Evolutionary conservation across 441 rosid species (phyloP).

Genomic region (Rhodomyrtus psidioides): DNA sequence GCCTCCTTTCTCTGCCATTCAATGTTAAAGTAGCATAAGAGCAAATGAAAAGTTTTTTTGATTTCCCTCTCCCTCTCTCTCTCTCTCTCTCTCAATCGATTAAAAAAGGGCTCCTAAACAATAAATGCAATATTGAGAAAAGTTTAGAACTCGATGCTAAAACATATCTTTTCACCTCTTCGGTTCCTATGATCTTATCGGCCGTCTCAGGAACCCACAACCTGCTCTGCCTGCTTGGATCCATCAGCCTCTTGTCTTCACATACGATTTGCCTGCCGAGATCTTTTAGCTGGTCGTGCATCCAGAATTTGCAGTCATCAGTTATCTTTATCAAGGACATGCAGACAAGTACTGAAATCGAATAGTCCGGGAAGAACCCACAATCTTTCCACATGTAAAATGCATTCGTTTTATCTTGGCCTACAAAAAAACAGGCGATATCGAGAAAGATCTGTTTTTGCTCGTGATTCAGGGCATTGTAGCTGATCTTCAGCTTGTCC

Average conservation of each 20-base stretch:
- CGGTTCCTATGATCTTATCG: background rate
- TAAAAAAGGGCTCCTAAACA: background rate
- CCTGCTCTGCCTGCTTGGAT: background rate
- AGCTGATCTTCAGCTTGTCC: background rate
- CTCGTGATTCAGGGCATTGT: background rate
- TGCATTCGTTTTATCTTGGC: background rate
- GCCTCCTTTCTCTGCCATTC: background rate
- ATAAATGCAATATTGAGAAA: background rate
- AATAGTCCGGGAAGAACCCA: background rate
- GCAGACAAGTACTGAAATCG: background rate
- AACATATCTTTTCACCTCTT: background rate
- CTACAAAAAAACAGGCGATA: background rate
- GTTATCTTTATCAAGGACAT: background rate
- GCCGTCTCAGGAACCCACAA: background rate
- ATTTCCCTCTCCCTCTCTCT: background rate
- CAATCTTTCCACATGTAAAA: background rate
- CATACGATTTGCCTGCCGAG: background rate
- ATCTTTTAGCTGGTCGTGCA: background rate
- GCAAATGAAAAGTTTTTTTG: background rate
- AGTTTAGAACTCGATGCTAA: background rate
- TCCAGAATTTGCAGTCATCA: background rate
- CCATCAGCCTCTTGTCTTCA: fast-evolving
- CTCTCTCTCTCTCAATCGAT: background rate
- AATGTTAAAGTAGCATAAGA: background rate
- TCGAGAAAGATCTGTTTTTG: background rate